Conservation (phyloP, 1,284 basidiomycete genomes). For the Cerioporus squamosus region DNA sequence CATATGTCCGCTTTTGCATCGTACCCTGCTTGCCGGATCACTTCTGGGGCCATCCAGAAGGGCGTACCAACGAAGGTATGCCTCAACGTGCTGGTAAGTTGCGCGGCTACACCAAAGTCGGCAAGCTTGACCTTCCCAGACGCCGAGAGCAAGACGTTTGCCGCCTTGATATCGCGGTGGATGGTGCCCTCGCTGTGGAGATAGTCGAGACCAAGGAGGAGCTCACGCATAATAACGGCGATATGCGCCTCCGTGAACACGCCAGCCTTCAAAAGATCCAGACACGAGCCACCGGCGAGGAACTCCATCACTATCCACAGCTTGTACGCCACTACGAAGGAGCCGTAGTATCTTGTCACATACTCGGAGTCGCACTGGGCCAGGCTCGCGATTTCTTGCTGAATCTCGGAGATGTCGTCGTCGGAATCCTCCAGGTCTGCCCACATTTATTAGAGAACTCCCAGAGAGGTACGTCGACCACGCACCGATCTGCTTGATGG, state of each 20-base stretch:
- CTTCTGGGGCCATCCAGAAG: constrained; percentile 98
- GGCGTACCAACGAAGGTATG: constrained; percentile 97
- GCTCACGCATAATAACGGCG: constrained; percentile 92
- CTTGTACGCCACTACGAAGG: constrained; percentile 96
- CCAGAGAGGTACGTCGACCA: constrained; percentile 10
- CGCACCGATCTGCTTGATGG: constrained; percentile 97
- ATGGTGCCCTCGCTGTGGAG: constrained; percentile 95
- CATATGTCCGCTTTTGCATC: constrained; percentile 97
- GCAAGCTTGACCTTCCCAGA: constrained; percentile 95
- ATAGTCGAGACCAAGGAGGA: constrained; percentile 93
- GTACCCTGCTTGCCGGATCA: constrained; percentile 96
- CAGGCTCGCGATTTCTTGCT: constrained; percentile 95
- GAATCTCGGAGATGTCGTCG: constrained; percentile 96
- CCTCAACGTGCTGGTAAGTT: constrained; percentile 85
- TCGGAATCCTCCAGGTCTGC: constrained; percentile 87
- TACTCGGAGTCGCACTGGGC: constrained; percentile 96
- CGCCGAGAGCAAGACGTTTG: constrained; percentile 91
- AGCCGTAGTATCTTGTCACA: constrained; percentile 96
- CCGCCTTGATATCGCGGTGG: constrained; percentile 98
- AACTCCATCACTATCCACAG: constrained; percentile 99
- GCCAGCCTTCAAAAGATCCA: constrained; percentile 93
- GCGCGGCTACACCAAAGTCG: constrained; percentile 95
- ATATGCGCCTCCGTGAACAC: constrained; percentile 92
- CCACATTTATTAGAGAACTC: constrained; percentile 9
- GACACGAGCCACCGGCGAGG: constrained; percentile 96